Base-by-base conservation (phyloP, 1,284 basidiomycete species). In the Moesziomyces globuligerus region DNA sequence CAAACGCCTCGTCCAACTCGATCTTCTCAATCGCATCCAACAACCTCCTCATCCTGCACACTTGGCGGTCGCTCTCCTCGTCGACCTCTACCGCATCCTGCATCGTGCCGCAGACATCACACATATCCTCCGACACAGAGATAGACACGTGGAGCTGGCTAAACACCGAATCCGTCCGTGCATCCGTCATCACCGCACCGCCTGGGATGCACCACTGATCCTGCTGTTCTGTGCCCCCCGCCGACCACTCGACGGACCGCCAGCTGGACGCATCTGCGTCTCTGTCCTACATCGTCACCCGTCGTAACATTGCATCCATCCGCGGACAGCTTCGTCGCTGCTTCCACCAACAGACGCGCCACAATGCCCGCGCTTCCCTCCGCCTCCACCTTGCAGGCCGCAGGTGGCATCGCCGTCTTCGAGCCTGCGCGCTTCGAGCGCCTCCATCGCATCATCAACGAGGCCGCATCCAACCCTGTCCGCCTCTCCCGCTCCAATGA, bases 341-440 rank as follows among this genome's bases (percentile, higher is more conserved):
- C 3, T 34, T 17, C 15, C 32, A 34, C 32, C 32, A 17, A 13
- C 32, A 8, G 20, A 2, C 47, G 6, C 40, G 20, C 21, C 45
- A 45, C 40, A 7, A 66, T 66, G 62, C 51, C 51, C 10, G 51
- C 56, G 17, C 36, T 59, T 47, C 55, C 62, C n/a, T 18, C 55
- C 23, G 43, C 51, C 29, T 59, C 56, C 44, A 50, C 55, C 26
- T 66, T 51, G 32, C 48, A 40, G 24, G 51, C 38, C 29, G 28
- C 58, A 24, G 48, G 43, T 43, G 69, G 59, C 37, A 36, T 65
- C n/a, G 51, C 60, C 46, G 68, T 75, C 46, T 80, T 81, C 49
- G 57, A 71, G 48, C 70, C 79, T 20, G 53, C 62, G 23, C 76
- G 72, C 60, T 81, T 78, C 50, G 78, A 75, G 55, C 55, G 67